These are phyloP conservation scores for Fusarium scirpi DNA, from an alignment of 2,329 filamentous ascomycete genomes.

Conservation along the genomic window DNA sequence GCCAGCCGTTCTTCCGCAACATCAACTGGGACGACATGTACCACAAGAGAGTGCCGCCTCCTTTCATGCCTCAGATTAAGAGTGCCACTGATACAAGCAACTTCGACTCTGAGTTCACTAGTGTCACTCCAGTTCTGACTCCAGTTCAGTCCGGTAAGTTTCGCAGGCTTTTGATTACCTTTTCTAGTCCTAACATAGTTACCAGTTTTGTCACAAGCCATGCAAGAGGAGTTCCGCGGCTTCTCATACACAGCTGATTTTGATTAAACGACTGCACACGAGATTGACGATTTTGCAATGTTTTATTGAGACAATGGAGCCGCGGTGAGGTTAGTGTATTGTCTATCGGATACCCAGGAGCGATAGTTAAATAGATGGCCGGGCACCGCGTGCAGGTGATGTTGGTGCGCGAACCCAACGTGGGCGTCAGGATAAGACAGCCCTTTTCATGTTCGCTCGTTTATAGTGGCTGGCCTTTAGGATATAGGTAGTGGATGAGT, in stretches of 20 bases:
- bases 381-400: slow-evolving; percentile 40
- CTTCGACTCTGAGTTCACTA: slow-evolving; percentile 98
- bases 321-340: slow-evolving; percentile 46
- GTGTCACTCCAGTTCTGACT: slow-evolving; percentile 95
- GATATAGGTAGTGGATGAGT: slow-evolving; percentile 38
- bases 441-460: slow-evolving; percentile 34
- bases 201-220: slow-evolving; percentile 92
- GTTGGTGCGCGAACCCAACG: slow-evolving; percentile 33
- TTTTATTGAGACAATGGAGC: slow-evolving; percentile 41
- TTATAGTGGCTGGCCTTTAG: slow-evolving; percentile 37
- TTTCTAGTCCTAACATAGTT: slow-evolving; percentile 42
- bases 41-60: slow-evolving; percentile 89
- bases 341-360: slow-evolving; percentile 48
- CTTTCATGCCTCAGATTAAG: slow-evolving; percentile 90
- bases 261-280: slow-evolving; percentile 62
- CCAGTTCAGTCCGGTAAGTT: slow-evolving; percentile 94
- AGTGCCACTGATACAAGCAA: slow-evolving; percentile 98
- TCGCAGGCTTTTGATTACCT: not conserved
- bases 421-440: slow-evolving; percentile 19
- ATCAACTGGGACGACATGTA: slow-evolving; percentile 99
- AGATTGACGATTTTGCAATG: slow-evolving; percentile 44
- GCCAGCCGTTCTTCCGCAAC: slow-evolving; percentile 96
- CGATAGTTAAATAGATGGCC: slow-evolving; percentile 45
- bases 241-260: slow-evolving; percentile 98
- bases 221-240: slow-evolving; percentile 99